Evolutionary conservation across 1,139 yeast genomes (phyloP), one percentile per base, ranked within the genome.

Genomic region (Suhomyces coccinellae): DNA sequence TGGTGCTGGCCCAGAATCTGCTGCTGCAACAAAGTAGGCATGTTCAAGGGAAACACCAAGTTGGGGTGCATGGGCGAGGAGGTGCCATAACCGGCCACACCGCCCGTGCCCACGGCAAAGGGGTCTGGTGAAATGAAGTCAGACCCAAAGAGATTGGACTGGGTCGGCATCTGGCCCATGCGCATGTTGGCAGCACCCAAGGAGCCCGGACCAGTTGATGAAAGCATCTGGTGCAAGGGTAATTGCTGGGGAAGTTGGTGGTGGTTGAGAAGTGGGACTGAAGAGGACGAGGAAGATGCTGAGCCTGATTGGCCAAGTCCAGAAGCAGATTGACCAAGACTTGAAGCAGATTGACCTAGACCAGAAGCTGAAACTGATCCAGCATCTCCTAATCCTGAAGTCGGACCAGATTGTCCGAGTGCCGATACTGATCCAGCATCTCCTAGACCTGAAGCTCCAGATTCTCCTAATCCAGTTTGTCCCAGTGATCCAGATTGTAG

Each of bases 11-110:
- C 62, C 36, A 60, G 68, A 31, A 62, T 57, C 49, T 66, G 73
- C 36, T 62, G 71, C 41, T 66, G 73, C 41, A 69, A 58, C 36
- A 69, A 54, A 10, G 71, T 60, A 15, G 72, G 69, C 59, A 67
- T 56, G 39, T 47, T 50, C 48, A 40, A 51, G 28, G 58, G 53
- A 43, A 56, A 55, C 7, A 52, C 56, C 42, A 54, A 47, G 34
- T 49, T 49, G 10, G 16, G 57, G 48, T 48, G 50, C 37, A 62
- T 54, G 9, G 61, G 45, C 37, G 67, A 72, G 33, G 66, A 54
- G 10, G 66, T 67, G 38, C 43, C 50, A 6, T 48, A 33, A 6
- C 44, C 49, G 11, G 45, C 33, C 7, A 43, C 15, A 11, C 37
- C 34, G 1, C 51, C 41, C 37, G 45, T 26, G 47, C 51, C 14